Evolutionary conservation across 2,329 filamentous ascomycete genomes (phyloP), one percentile per base, ranked within the genome.

Genomic region (Nigrospora osmanthi): DNA sequence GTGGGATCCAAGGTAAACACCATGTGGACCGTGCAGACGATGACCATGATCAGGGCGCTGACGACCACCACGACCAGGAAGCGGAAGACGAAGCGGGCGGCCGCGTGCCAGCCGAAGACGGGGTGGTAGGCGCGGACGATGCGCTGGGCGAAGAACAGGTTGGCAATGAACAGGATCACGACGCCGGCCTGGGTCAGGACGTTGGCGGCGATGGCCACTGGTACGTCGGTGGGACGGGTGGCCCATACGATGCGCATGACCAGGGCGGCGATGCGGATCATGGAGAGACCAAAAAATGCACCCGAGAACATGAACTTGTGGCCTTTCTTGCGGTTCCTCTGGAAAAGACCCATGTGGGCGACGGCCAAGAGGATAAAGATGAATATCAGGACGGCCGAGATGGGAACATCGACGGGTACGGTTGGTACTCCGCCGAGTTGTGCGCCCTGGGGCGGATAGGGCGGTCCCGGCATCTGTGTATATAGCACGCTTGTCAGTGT

Each of bases 291-390:
- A 44, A 67, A 65, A 15, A 67, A 47, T 11, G 61, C 49, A 36
- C 53, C 56, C 3, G 64, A 67, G 2, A 67, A 51, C 28, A 65
- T 40, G 43, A 69, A 69, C 48, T 67, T 68, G 52, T 68, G 65
- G 2, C 57, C 55, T 2, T 59, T 52, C 38, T 59, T 60, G 1
- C 49, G 43, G 47, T 69, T 68, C 16, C 51, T 19, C 42, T 57
- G 56, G 45, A 81, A 70, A 40, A 84, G 73, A 40, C 68, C 68
- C 72, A 83, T 77, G 68, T 86, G 78, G 4, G 38, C 31, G 14
- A 33, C 15, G 13, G 35, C 42, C 12, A 44, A 35, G 28, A 19
- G 11, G 11, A 38, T 5, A 31, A 38, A 44, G 42, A 39, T 33
- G 19, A 23, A 23, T 11, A 44, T 3, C 5, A 44, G 28, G 23